These are phyloP conservation scores for Pseudogymnoascus sp. DNA, from an alignment of 2,329 filamentous ascomycete species.

Conservation along the genomic window DNA sequence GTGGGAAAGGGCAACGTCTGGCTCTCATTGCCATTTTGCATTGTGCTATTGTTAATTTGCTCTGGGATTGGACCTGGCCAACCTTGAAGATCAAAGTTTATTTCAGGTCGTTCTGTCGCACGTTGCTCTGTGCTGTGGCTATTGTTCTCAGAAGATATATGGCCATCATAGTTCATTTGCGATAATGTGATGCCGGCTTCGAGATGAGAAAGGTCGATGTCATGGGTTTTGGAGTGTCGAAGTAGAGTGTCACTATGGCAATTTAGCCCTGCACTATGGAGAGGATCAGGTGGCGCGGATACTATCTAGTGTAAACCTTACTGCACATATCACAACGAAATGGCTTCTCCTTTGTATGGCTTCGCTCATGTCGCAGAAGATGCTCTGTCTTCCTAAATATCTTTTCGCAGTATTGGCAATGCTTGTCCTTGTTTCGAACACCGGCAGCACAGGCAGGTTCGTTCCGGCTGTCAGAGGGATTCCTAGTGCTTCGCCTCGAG, in stretches of 20 bases:
- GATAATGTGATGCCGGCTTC: not conserved
- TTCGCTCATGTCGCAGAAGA: conserved; percentile 27
- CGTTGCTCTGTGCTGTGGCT: not conserved
- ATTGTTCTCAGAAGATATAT: not conserved
- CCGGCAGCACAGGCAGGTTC: not conserved
- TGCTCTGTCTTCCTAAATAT: conserved; percentile 28
- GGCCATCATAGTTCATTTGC: not conserved
- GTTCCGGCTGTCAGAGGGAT: not conserved
- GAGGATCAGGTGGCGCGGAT: not conserved
- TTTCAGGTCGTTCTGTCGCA: not conserved
- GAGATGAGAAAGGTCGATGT: not conserved
- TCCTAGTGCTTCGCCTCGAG: not conserved
- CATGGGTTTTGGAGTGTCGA: conserved; percentile 7
- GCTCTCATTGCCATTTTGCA: not conserved
- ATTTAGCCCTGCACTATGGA: not conserved
- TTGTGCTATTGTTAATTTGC: not conserved
- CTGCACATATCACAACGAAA: conserved; percentile 23
- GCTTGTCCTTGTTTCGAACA: not conserved
- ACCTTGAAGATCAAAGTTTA: not conserved
- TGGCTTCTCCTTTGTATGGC: conserved; percentile 29
- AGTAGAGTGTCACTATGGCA: conserved; percentile 5
- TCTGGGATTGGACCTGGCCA: not conserved
- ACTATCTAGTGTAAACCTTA: conserved; percentile 25
- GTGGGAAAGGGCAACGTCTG: too few relatives aligned
- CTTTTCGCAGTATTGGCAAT: not conserved